phyloP scores from a whole-genome alignment of 768 basidiomycete species.

The Psilocybe tampanensis region DNA sequence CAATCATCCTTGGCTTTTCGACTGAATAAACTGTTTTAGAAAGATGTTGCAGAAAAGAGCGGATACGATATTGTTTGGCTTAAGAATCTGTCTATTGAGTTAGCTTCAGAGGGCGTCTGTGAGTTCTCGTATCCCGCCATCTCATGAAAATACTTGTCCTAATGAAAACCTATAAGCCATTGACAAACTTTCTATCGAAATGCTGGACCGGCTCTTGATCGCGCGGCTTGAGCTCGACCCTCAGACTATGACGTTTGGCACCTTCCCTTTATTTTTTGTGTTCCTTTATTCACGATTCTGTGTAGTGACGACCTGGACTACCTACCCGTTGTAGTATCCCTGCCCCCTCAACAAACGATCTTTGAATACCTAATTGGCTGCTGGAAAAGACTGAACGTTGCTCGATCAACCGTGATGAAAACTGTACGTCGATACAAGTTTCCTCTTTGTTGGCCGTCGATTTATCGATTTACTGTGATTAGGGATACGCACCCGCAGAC shows the following conservation, averaged over 20 bases:
- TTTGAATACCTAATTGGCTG: conserved; percentile 90
- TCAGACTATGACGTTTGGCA: conserved; percentile 61
- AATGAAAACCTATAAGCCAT: conserved; percentile 27
- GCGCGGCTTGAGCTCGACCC: conserved; percentile 83
- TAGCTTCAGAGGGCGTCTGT: conserved; percentile 62
- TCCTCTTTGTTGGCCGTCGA: neutral
- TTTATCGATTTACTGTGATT: neutral
- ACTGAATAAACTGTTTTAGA: conserved; percentile 37
- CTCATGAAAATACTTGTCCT: conserved; percentile 8
- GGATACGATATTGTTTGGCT: conserved; percentile 82
- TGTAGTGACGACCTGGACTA: conserved; percentile 76
- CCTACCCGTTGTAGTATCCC: conserved; percentile 69
- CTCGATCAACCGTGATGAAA: conserved; percentile 56
- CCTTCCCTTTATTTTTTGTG: neutral
- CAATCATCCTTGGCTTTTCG: neutral
- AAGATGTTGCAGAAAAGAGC: conserved; percentile 56
- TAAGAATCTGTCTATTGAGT: conserved; percentile 70
- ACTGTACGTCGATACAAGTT: conserved; percentile 51
- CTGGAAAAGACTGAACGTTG: conserved; percentile 84
- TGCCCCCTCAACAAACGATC: conserved; percentile 76
- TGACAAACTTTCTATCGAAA: conserved; percentile 52
- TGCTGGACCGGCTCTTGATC: conserved; percentile 81
- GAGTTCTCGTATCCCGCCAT: conserved; percentile 20
- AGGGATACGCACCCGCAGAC: conserved; percentile 67
- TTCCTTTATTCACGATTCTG: neutral